phyloP scores from a whole-genome alignment of 2,329 filamentous ascomycete genomes.

The Cadophora sp. region DNA sequence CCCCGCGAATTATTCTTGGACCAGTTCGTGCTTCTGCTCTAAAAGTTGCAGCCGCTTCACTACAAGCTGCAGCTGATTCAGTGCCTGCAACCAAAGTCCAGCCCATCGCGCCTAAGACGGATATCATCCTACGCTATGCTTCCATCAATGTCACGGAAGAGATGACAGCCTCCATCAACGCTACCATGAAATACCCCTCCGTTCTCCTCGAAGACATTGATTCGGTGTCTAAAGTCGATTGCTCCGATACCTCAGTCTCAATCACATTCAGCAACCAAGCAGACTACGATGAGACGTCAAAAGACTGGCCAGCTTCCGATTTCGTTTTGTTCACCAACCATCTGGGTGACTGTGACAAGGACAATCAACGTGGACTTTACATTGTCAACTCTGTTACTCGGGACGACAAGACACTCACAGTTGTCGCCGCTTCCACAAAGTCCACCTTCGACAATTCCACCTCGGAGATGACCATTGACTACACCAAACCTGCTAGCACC shows the following conservation, averaged over 20 bases:
- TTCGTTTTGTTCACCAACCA: slow-evolving; percentile 53
- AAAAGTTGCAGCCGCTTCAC: not conserved
- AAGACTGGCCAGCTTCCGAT: slow-evolving; percentile 36
- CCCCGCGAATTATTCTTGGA: not conserved
- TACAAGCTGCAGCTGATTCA: not conserved
- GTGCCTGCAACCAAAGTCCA: not conserved
- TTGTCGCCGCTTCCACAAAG: slow-evolving; percentile 43
- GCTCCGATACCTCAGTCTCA: slow-evolving; percentile 37
- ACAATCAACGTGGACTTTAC: slow-evolving; percentile 51
- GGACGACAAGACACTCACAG: slow-evolving; percentile 41
- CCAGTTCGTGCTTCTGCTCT: not conserved
- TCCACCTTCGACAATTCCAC: not conserved
- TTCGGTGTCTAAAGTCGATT: slow-evolving; percentile 42
- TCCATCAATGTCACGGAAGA: not conserved
- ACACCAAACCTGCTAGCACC: slow-evolving; percentile 5
- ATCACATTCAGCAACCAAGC: slow-evolving; percentile 38
- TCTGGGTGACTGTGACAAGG: slow-evolving; percentile 49
- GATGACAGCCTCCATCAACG: slow-evolving; percentile 30
- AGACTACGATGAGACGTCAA: slow-evolving; percentile 37
- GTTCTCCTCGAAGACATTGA: slow-evolving; percentile 47
- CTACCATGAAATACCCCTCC: slow-evolving; percentile 42
- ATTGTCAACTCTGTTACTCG: slow-evolving; percentile 43
- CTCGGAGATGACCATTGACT: not conserved
- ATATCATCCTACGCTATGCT: not conserved
- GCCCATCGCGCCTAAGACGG: not conserved